A percentile compares a stretch with the other conserved stretches of the same genome.
phyloP scores from a whole-genome alignment of 2,329 filamentous ascomycete genomes.

The Aureobasidium namibiae region DNA sequence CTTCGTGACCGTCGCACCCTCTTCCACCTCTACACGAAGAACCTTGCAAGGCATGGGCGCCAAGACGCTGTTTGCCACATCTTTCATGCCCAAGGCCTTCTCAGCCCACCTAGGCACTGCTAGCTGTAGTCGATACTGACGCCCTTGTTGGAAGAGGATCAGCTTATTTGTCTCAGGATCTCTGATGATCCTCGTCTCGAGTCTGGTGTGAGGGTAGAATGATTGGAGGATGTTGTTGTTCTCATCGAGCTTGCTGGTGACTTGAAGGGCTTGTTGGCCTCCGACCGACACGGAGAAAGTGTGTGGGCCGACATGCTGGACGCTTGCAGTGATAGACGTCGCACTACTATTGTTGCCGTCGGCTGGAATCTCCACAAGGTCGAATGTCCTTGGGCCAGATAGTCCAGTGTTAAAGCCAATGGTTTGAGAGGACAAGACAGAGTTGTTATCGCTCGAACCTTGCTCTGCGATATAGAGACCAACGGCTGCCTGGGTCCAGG shows the following conservation, averaged over 20 bases:
- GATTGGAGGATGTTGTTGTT: conserved; percentile 51
- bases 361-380: conserved; percentile 40
- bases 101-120: conserved; percentile 69
- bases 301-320: conserved; percentile 41
- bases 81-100: conserved; percentile 76
- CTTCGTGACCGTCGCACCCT: conserved; percentile 75
- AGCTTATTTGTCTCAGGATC: conserved; percentile 43
- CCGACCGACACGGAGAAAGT: conserved; percentile 44
- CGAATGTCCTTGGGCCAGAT: conserved; percentile 53
- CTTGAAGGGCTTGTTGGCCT: conserved; percentile 23
- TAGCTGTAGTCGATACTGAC: conserved; percentile 48
- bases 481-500: conserved; percentile 79
- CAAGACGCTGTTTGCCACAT: conserved; percentile 70
- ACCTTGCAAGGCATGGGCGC: conserved; percentile 98
- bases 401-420: conserved; percentile 56
- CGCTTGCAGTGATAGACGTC: conserved; percentile 24
- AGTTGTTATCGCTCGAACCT: conserved; percentile 31
- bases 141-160: conserved; percentile 66
- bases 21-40: conserved; percentile 75
- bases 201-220: conserved; percentile 73
- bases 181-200: conserved; percentile 68
- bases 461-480: conserved; percentile 48
- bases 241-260: conserved; percentile 41
- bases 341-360: conserved; percentile 33
- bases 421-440: conserved; percentile 35